phyloP scores from a whole-genome alignment of 352 stramenopile species.

The Pythium sukuiense region DNA sequence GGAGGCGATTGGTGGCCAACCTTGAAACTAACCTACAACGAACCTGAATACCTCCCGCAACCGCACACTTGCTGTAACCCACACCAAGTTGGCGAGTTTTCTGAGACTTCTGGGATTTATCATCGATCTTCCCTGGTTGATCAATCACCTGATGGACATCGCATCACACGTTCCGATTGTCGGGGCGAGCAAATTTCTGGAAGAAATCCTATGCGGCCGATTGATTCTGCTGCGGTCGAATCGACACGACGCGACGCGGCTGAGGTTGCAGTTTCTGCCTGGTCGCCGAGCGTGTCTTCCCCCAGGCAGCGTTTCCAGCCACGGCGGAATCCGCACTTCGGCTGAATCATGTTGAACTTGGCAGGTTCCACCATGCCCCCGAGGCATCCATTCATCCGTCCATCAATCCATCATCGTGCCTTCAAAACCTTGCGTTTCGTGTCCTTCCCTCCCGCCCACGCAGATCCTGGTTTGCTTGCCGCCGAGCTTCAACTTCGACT shows the following conservation, averaged over 20 bases:
- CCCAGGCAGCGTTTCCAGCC: neutral
- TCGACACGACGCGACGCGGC: neutral
- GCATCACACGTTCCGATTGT: neutral
- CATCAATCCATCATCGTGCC: neutral
- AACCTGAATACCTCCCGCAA: neutral
- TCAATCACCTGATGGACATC: neutral
- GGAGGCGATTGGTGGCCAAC: neutral
- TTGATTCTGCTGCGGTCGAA: too few relatives aligned
- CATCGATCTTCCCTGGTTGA: neutral
- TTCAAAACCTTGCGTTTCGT: conserved; percentile 5
- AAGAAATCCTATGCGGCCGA: neutral
- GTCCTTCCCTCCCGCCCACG: neutral
- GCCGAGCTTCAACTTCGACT: conserved; percentile 9
- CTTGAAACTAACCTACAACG: neutral
- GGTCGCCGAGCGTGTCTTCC: neutral
- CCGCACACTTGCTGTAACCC: too few relatives aligned
- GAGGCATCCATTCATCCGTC: neutral
- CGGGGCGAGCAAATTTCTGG: neutral
- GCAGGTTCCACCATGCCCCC: neutral
- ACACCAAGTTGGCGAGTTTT: neutral
- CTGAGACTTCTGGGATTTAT: neutral
- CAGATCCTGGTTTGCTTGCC: conserved; percentile 1
- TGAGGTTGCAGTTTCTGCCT: conserved; percentile 13
- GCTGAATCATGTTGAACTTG: neutral
- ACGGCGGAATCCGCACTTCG: neutral